phyloP scores from a whole-genome alignment of 2,329 filamentous ascomycete genomes.

The Volutella citrinella region DNA sequence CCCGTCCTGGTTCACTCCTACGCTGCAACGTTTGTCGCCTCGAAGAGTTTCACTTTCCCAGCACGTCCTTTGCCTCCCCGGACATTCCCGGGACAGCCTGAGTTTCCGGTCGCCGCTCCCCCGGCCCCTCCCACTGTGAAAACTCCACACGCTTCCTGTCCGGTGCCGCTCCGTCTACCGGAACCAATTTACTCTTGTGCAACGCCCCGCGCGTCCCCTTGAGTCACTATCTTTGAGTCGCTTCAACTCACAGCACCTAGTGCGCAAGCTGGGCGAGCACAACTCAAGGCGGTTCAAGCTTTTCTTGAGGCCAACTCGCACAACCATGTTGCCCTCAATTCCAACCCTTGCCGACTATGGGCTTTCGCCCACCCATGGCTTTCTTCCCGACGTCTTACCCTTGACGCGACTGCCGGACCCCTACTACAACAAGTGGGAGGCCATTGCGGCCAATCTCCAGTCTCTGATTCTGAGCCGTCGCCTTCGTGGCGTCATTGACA shows the following conservation, averaged over 20 bases:
- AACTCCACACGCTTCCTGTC: no score
- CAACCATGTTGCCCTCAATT: slow-evolving; percentile 62
- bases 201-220: slow-evolving; percentile 9
- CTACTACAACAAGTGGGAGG: slow-evolving; percentile 96
- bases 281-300: no score
- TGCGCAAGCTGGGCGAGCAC: no score
- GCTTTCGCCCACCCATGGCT: slow-evolving; percentile 75
- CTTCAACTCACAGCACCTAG: no score
- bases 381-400: slow-evolving; percentile 79
- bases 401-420: slow-evolving; percentile 78
- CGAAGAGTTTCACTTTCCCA: no score
- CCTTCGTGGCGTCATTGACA: slow-evolving; percentile 74
- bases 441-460: slow-evolving; percentile 80
- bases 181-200: background rate
- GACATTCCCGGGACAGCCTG: no score
- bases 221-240: slow-evolving; percentile 5
- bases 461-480: slow-evolving; percentile 81
- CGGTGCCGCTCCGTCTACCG: slow-evolving; percentile 3
- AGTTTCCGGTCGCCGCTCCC: no score
- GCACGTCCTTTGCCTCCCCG: no score
- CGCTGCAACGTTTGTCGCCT: no score
- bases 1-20: no score
- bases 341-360: slow-evolving; percentile 73
- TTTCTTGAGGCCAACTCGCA: no score
- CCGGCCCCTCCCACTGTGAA: no score